These are phyloP conservation scores for Oryza longistaminata DNA, from an alignment of 176 grass and related monocot genomes.

Conservation along the genomic window DNA sequence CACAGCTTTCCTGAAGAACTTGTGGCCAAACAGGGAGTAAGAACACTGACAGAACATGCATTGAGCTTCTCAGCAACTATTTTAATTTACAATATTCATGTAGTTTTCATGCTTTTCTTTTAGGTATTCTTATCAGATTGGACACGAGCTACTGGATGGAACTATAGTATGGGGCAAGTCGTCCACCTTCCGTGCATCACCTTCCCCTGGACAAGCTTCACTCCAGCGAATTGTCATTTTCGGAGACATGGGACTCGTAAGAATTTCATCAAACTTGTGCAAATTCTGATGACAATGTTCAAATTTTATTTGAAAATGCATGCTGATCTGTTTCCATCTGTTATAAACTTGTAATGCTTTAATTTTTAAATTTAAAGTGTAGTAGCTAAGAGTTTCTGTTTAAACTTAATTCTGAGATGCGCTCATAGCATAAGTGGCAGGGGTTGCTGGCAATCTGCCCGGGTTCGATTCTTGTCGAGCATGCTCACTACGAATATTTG, in stretches of 20 bases:
- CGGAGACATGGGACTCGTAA: constrained; percentile 74
- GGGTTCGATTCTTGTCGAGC: too few species aligned
- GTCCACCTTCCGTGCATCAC: constrained; percentile 63
- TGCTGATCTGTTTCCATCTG: not conserved
- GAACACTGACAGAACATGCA: not conserved
- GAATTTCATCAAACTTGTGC: not conserved
- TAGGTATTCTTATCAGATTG: constrained; percentile 74
- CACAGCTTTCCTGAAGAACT: constrained; percentile 73
- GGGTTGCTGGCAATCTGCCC: too few species aligned
- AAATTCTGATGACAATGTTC: not conserved
- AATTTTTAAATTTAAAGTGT: not conserved
- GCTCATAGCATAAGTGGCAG: too few species aligned
- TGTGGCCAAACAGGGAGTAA: constrained; percentile 87
- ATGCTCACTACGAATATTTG: too few species aligned
- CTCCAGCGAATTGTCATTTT: constrained; percentile 73
- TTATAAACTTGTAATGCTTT: too few species aligned
- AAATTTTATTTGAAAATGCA: not conserved
- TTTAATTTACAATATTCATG: not conserved
- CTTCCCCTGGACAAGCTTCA: constrained; percentile 75
- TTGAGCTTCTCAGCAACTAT: not conserved
- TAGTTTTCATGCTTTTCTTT: not conserved
- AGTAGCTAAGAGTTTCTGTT: not conserved
- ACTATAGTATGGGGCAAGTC: constrained; percentile 62
- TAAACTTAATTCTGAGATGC: not conserved
- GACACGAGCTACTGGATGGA: constrained; percentile 56